These are phyloP conservation scores for Fonsecaea multimorphosa DNA, from an alignment of 2,329 filamentous ascomycete species.

Conservation along the genomic window DNA sequence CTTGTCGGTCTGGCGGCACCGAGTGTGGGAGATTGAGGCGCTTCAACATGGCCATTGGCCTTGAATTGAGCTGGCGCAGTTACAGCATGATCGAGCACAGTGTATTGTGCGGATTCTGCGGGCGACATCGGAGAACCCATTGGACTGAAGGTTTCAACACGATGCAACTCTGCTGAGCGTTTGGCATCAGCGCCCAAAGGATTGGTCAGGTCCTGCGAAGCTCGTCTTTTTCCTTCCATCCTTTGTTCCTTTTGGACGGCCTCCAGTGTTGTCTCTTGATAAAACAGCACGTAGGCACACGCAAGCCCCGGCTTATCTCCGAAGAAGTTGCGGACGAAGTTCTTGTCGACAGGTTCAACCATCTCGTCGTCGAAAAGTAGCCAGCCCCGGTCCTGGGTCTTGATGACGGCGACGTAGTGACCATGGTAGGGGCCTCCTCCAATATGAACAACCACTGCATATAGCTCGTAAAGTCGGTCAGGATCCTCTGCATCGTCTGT, in stretches of 20 bases:
- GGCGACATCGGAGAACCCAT: slow-evolving; percentile 42
- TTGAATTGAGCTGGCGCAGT: slow-evolving; percentile 61
- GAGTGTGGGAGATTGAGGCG: slow-evolving; percentile 33
- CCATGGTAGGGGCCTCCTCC: slow-evolving; percentile 96
- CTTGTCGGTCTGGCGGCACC: slow-evolving; percentile 41
- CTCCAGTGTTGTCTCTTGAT: slow-evolving; percentile 83
- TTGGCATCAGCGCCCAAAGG: slow-evolving; percentile 44
- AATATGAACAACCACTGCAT: slow-evolving; percentile 96
- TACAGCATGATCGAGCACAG: slow-evolving; percentile 68
- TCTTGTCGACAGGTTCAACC: slow-evolving; percentile 96
- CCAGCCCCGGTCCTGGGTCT: slow-evolving; percentile 95
- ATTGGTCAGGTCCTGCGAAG: slow-evolving; percentile 55
- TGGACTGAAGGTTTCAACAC: slow-evolving; percentile 48
- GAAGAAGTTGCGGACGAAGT: slow-evolving; percentile 96
- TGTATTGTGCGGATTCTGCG: slow-evolving; percentile 55
- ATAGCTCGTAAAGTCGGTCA: slow-evolving; percentile 92
- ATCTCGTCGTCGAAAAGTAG: slow-evolving; percentile 97
- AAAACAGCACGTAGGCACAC: slow-evolving; percentile 96
- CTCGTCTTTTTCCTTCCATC: slow-evolving; percentile 66
- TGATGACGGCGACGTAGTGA: slow-evolving; percentile 97
- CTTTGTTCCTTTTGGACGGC: slow-evolving; percentile 79
- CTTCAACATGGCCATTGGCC: slow-evolving; percentile 41
- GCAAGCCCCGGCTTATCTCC: slow-evolving; percentile 89
- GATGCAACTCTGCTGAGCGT: slow-evolving; percentile 47
- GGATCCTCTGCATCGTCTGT: slow-evolving; percentile 94